phyloP scores from a whole-genome alignment of 2,329 filamentous ascomycete genomes.

The Cylindrodendrum hubeiense region DNA sequence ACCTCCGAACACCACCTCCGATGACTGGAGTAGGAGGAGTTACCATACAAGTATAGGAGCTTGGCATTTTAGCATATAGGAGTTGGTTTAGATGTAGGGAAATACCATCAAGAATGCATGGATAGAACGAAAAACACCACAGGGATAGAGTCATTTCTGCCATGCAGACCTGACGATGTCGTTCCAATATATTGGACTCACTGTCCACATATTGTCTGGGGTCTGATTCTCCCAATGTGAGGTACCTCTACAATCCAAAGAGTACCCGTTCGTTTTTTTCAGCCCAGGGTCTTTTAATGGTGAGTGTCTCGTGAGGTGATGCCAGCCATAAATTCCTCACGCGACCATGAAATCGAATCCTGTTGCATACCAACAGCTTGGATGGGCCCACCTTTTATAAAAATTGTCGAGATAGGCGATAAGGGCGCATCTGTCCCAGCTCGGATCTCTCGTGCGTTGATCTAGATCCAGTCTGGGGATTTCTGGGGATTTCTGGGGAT shows the following conservation, averaged over 20 bases:
- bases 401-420: constrained; percentile 29
- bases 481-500: constrained; percentile 17
- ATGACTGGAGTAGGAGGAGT: not conserved
- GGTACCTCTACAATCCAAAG: not conserved
- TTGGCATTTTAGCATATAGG: too few relatives aligned
- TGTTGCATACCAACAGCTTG: not conserved
- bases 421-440: constrained; percentile 14
- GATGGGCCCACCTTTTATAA: constrained; percentile 18
- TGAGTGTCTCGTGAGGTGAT: too few relatives aligned
- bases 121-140: not conserved
- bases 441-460: constrained; percentile 26
- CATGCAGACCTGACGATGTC: too few relatives aligned
- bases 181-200: too few relatives aligned
- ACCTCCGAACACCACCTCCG: not conserved
- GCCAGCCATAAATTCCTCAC: not conserved
- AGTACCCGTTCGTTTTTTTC: too few relatives aligned
- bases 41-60: not conserved
- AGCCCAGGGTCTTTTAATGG: not conserved
- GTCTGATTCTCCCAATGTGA: too few relatives aligned
- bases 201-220: too few relatives aligned
- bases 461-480: constrained; percentile 17
- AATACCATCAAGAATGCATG: too few relatives aligned
- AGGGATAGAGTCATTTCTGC: too few relatives aligned
- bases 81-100: too few relatives aligned
- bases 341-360: not conserved